phyloP scores from a whole-genome alignment of 306 rosid genomes.

The Potentilla sterilis region DNA sequence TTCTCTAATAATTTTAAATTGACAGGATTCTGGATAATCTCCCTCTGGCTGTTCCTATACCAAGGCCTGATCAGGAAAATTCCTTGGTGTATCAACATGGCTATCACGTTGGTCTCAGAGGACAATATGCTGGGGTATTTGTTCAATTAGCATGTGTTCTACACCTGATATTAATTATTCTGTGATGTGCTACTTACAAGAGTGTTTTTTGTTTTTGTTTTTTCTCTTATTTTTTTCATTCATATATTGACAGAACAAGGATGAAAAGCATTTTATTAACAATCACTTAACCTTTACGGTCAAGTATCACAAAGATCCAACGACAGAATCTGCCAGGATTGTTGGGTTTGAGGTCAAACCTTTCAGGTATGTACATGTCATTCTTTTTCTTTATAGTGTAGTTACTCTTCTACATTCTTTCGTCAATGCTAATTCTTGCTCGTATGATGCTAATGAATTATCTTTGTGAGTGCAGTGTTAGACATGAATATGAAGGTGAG shows the following conservation, averaged over 20 bases:
- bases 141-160: slow-evolving; percentile 15
- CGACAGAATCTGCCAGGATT: slow-evolving; percentile 69
- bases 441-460: slow-evolving; percentile 17
- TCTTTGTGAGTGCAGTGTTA: slow-evolving; percentile 49
- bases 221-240: not conserved
- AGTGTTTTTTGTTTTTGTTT: slow-evolving; percentile 1
- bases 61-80: slow-evolving; percentile 67
- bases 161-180: slow-evolving; percentile 11
- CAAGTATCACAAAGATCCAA: slow-evolving; percentile 71
- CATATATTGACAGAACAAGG: slow-evolving; percentile 55
- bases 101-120: slow-evolving; percentile 77
- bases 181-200: not conserved
- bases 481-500: slow-evolving; percentile 71
- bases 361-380: slow-evolving; percentile 52
- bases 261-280: slow-evolving; percentile 71
- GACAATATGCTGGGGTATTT: slow-evolving; percentile 79
- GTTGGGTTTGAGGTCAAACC: slow-evolving; percentile 94
- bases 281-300: slow-evolving; percentile 74
- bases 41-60: slow-evolving; percentile 77
- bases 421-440: slow-evolving; percentile 2
- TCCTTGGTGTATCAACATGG: slow-evolving; percentile 78
- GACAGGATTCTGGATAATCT: slow-evolving; percentile 87
- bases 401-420: slow-evolving; percentile 2
- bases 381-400: slow-evolving; percentile 19
- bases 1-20: slow-evolving; percentile 7